Conservation (phyloP, 805 yeast genomes). For the Pichia manshurica region DNA sequence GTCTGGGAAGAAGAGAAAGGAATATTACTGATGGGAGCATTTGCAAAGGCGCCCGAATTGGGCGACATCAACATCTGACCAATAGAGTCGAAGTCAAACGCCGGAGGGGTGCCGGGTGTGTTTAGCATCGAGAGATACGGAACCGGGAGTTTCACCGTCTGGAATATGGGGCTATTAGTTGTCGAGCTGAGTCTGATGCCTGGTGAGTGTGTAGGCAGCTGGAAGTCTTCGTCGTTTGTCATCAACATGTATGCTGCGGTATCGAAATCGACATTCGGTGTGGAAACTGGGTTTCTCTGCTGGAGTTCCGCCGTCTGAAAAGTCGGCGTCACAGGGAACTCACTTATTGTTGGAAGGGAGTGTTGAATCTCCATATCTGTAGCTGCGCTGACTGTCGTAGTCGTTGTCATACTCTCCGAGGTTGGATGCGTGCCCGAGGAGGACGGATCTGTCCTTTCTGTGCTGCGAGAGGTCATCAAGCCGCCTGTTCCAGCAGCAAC, state of each 20-base stretch:
- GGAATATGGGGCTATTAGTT: not conserved
- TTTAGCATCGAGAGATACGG: not conserved
- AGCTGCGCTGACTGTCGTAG: too few species aligned
- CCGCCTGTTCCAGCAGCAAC: too few species aligned
- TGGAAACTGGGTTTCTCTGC: constrained; percentile 1
- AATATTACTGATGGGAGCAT: too few species aligned
- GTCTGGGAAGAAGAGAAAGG: too few species aligned
- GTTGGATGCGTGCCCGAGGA: too few species aligned
- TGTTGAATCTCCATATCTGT: too few species aligned
- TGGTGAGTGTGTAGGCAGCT: not conserved
- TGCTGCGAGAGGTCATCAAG: too few species aligned
- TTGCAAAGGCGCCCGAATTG: not conserved
- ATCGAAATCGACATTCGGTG: constrained; percentile 30
- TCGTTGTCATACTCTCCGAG: too few species aligned
- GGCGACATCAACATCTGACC: constrained; percentile 12
- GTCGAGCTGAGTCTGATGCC: not conserved
- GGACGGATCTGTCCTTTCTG: too few species aligned
- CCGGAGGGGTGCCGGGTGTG: not conserved
- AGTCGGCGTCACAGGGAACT: constrained; percentile 2
- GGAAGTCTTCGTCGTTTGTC: constrained; percentile 13
- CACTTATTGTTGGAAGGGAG: not conserved
- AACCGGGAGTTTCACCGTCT: not conserved
- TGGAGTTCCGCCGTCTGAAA: not conserved
- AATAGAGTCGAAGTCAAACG: constrained; percentile 10
- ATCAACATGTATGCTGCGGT: constrained; percentile 34